A percentile compares a stretch with the other conserved stretches of the same genome.
phyloP scores from a whole-genome alignment of 805 yeast species.

The Candida sakaeoensis region DNA sequence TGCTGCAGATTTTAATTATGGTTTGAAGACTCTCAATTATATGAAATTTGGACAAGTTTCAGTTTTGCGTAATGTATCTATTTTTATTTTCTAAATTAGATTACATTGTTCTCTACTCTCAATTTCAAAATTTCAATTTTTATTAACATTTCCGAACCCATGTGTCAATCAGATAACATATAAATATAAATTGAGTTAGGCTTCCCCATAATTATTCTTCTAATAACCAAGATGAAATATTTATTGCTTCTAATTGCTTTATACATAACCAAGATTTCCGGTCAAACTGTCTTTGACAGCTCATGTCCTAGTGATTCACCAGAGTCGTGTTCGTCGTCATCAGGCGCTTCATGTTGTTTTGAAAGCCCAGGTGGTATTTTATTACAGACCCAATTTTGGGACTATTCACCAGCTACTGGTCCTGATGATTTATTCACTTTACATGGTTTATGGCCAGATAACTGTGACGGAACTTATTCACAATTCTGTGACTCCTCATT shows the following conservation, averaged over 20 bases:
- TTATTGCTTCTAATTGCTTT: conserved; percentile 3
- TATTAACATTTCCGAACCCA: background rate
- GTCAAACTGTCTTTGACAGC: conserved; percentile 6
- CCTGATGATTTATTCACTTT: conserved; percentile 33
- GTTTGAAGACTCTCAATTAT: too few relatives aligned
- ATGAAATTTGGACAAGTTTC: too few relatives aligned
- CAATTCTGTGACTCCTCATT: conserved; percentile 70
- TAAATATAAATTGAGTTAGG: background rate
- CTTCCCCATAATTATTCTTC: background rate
- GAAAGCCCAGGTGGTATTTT: conserved; percentile 76
- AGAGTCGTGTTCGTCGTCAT: conserved; percentile 53
- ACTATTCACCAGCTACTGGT: conserved; percentile 55
- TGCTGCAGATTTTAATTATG: too few relatives aligned
- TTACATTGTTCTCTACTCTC: background rate
- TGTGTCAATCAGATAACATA: background rate
- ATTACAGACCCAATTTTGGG: conserved; percentile 91
- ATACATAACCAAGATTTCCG: conserved; percentile 4
- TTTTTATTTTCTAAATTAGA: background rate
- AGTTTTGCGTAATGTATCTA: background rate
- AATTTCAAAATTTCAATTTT: too few relatives aligned
- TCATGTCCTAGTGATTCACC: conserved; percentile 59
- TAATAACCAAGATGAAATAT: conserved; percentile 1
- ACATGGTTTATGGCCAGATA: conserved; percentile 46
- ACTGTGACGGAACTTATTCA: conserved; percentile 71
- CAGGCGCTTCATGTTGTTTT: conserved; percentile 61